Evolutionary conservation across 2,329 filamentous ascomycete genomes (phyloP), one percentile per base, ranked within the genome.

Genomic region (Chrysoporthe deuterocubensis): DNA sequence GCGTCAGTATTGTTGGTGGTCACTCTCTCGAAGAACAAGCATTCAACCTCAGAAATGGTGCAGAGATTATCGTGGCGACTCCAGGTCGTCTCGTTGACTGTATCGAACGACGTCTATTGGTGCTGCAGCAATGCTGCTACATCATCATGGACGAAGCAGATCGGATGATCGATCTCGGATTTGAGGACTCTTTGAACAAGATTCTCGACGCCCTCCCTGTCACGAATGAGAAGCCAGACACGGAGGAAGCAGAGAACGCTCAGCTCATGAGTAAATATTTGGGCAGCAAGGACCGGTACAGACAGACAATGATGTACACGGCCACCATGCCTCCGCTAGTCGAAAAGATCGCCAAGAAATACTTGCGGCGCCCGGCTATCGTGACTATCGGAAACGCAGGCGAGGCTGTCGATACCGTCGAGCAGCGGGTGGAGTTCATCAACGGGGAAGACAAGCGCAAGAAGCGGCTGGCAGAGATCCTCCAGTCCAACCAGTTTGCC

Each of bases 271-370:
- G 89, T 73, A 86, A 88, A 67, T 91, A 92, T 74, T 81, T 97
- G 1, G 90, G 90, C 64, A 89, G 89, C 72, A 91, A 94, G 74
- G 61, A 62, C 18, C 87, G 92, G 32, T 98, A 98, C 81, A 86
- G 96, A 68, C 95, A 99, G 79, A 99, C 96, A 0, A 99, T 99
- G 96, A 99, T 99, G 96, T 99, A 98, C 88, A 98, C 96, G 72
- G 96, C 96, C 64, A 99, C 96, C 40, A 99, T 99, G 96, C 94
- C 96, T 1, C 82, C 92, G 0, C 89, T 92, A 0, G 92, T 99
- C 18, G 96, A 99, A 78, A 92, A 92, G 71, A 98, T 99, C 71
- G 96, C 96, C n/a, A 91, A 94, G 74, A 97, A 97, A 77, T 99
- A 99, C 76, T 88, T 98, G 18, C 92, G 95, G 0, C 89, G 96